Percentiles rank a stretch among this genome's conserved stretches.
Conservation (phyloP, 345 rosid genomes). For the Aquilaria malaccensis region DNA sequence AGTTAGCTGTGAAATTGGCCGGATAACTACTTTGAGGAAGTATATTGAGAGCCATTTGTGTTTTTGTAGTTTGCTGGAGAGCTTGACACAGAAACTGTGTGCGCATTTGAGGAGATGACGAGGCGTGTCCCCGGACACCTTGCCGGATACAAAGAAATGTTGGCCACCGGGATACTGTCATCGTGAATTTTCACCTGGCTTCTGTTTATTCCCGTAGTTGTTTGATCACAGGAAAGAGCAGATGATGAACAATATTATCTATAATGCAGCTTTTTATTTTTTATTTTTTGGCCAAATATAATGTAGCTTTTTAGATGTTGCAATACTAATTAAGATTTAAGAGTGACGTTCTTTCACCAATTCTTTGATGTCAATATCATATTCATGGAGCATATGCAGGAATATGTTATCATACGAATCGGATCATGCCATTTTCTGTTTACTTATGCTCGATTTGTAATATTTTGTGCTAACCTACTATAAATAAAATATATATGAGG, state of each 20-base stretch:
- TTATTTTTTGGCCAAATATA: too few relatives aligned
- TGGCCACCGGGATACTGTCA: conserved; percentile 44
- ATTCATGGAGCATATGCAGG: too few relatives aligned
- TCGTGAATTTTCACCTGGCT: conserved; percentile 8
- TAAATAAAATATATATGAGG: too few relatives aligned
- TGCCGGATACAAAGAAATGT: conserved; percentile 33
- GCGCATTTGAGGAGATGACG: conserved; percentile 78
- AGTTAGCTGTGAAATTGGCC: not conserved
- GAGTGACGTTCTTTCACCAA: too few relatives aligned
- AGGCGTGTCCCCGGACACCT: conserved; percentile 49
- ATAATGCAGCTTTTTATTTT: not conserved
- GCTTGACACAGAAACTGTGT: conserved; percentile 77
- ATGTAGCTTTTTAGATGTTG: not conserved
- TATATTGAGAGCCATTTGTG: not conserved
- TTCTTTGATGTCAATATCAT: too few relatives aligned
- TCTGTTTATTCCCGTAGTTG: not conserved
- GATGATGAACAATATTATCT: too few relatives aligned
- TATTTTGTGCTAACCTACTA: not conserved
- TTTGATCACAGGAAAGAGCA: too few relatives aligned
- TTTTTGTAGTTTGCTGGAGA: conserved; percentile 72
- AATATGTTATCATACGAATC: too few relatives aligned
- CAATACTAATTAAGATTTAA: too few relatives aligned
- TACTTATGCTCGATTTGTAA: too few relatives aligned
- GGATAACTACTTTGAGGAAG: not conserved
- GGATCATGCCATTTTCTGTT: too few relatives aligned